Conservation (phyloP, 805 yeast genomes). For the Kuraishia borneana region DNA sequence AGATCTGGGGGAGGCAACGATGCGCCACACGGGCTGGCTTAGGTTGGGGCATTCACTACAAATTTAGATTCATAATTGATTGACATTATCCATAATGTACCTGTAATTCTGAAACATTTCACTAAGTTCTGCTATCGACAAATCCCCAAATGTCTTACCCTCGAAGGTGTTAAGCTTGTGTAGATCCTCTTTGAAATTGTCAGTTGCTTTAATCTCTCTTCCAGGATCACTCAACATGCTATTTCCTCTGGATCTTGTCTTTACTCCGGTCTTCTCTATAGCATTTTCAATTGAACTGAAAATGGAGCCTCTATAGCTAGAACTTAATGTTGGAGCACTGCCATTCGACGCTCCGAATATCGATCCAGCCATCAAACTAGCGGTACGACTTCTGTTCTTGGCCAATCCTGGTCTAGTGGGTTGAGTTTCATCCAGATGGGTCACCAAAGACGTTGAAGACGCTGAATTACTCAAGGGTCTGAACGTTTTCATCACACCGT, state of each 20-base stretch:
- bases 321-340: constrained; percentile 1
- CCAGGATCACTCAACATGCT: constrained; percentile 5
- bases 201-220: neutral
- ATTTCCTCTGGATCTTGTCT: constrained; percentile 18
- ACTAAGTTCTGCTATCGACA: constrained; percentile 15
- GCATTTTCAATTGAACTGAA: constrained; percentile 21
- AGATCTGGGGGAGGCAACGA: neutral
- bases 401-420: constrained; percentile 2
- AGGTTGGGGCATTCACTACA: neutral
- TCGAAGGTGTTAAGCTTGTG: constrained; percentile 10
- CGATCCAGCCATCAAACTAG: constrained; percentile 16
- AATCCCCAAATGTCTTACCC: constrained; percentile 14
- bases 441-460: constrained; percentile 18
- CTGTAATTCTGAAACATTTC: constrained; percentile 17
- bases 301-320: constrained; percentile 3
- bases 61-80: too few species aligned
- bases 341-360: constrained; percentile 7
- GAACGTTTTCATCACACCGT: constrained; percentile 22
- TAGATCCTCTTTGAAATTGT: constrained; percentile 5
- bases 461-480: constrained; percentile 20
- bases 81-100: constrained; percentile 8
- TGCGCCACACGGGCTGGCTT: neutral
- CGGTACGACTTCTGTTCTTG: constrained; percentile 18
- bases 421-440: constrained; percentile 4
- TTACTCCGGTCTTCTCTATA: constrained; percentile 17